Percentiles rank a stretch among this genome's conserved stretches.
These are phyloP conservation scores for Clitopilus hobsonii DNA, from an alignment of 768 basidiomycete species.

Conservation along the genomic window DNA sequence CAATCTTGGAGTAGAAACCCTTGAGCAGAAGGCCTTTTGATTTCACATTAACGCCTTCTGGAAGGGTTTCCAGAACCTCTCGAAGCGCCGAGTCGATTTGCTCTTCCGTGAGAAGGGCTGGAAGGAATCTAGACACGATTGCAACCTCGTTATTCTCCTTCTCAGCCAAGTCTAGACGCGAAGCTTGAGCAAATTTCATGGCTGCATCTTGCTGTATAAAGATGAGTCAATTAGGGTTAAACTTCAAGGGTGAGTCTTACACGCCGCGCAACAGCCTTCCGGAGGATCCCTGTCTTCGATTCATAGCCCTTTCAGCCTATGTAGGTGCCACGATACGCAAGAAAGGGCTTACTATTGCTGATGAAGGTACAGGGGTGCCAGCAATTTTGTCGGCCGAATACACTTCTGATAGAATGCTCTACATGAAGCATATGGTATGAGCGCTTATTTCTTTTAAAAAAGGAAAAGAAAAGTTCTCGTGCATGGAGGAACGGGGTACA, in stretches of 20 bases:
- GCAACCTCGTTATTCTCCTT: conserved; percentile 57
- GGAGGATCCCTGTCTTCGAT: conserved; percentile 37
- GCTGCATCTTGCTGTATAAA: conserved; percentile 52
- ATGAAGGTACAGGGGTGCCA: conserved; percentile 35
- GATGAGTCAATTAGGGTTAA: neutral
- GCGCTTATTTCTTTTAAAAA: too few species aligned
- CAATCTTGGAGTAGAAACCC: conserved; percentile 56
- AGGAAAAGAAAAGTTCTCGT: too few species aligned
- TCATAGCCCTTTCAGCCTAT: neutral
- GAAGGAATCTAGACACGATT: conserved; percentile 51
- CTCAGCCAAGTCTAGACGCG: conserved; percentile 60
- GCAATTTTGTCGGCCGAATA: conserved; percentile 61
- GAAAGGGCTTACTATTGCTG: conserved; percentile 34
- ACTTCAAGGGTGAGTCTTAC: conserved; percentile 34
- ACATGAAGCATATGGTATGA: neutral
- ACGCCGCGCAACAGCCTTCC: conserved; percentile 53
- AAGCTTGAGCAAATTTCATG: conserved; percentile 47
- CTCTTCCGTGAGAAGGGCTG: conserved; percentile 50
- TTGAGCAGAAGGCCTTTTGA: conserved; percentile 54
- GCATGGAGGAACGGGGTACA: conserved; percentile 14
- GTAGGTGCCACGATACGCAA: neutral
- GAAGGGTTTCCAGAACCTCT: conserved; percentile 30
- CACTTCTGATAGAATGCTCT: conserved; percentile 70
- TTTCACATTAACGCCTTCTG: conserved; percentile 20
- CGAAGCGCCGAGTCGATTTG: conserved; percentile 51